phyloP scores from a whole-genome alignment of 495 filamentous ascomycete genomes.

The Talaromyces adpressus region DNA sequence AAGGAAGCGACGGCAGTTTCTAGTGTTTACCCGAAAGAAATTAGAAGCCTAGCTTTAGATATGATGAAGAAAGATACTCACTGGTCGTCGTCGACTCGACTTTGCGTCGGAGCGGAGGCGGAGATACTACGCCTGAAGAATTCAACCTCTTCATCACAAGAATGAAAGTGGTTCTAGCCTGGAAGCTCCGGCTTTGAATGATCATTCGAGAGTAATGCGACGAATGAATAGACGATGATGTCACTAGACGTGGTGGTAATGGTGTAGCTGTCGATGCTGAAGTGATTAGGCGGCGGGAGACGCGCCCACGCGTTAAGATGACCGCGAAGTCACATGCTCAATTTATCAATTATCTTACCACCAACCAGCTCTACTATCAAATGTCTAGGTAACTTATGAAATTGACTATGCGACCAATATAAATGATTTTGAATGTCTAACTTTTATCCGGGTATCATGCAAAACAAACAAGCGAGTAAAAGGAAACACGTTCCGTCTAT shows the following conservation, averaged over 20 bases:
- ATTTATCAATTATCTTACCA: not conserved
- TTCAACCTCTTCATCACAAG: slow-evolving; percentile 26
- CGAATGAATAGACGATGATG: not conserved
- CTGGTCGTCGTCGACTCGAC: slow-evolving; percentile 67
- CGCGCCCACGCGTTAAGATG: slow-evolving; percentile 24
- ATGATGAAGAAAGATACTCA: slow-evolving; percentile 27
- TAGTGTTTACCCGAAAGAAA: slow-evolving; percentile 10
- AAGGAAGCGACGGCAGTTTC: slow-evolving; percentile 73
- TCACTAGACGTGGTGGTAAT: not conserved
- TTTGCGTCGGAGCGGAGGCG: slow-evolving; percentile 47
- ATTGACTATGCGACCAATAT: not conserved
- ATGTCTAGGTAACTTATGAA: not conserved
- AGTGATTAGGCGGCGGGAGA: not conserved
- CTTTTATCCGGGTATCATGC: slow-evolving; percentile 5
- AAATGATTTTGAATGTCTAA: not conserved
- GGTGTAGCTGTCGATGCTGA: not conserved
- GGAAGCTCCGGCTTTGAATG: not conserved
- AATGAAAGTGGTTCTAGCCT: not conserved
- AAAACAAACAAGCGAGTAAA: not conserved
- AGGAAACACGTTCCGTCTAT: slow-evolving; percentile 14
- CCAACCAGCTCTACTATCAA: not conserved
- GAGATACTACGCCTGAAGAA: slow-evolving; percentile 32
- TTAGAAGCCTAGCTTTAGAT: not conserved
- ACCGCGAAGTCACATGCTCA: slow-evolving; percentile 41
- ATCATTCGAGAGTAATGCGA: not conserved